A percentile compares a stretch with the other conserved stretches of the same genome.
Conservation (phyloP, 1,284 basidiomycete genomes). For the Ceratobasidium sp. region DNA sequence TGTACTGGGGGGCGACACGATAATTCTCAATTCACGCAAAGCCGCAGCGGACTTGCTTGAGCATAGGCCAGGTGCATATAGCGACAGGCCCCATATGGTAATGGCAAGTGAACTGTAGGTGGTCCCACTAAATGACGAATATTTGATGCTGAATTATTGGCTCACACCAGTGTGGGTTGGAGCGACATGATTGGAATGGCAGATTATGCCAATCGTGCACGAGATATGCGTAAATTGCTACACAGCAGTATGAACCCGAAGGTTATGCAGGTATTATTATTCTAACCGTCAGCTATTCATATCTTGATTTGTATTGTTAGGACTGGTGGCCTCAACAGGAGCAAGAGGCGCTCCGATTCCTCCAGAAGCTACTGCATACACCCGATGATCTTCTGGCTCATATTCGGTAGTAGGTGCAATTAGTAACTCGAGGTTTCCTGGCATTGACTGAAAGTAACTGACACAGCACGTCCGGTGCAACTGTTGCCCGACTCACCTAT, state of each 20-base stretch:
- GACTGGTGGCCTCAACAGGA: conserved; percentile 1
- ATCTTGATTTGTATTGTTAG: not conserved
- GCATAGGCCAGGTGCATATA: conserved; percentile 18
- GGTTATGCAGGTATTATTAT: not conserved
- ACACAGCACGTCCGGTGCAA: not conserved
- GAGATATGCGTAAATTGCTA: not conserved
- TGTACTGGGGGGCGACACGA: conserved; percentile 6
- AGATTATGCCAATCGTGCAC: not conserved
- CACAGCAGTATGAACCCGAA: not conserved
- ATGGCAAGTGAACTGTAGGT: not conserved
- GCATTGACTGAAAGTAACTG: not conserved
- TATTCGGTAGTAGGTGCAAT: not conserved
- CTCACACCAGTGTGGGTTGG: not conserved
- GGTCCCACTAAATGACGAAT: not conserved
- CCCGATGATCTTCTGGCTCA: not conserved
- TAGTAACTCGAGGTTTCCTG: not conserved
- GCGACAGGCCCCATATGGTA: not conserved
- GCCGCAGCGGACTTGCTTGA: conserved; percentile 26
- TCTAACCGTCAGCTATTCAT: not conserved
- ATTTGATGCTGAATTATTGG: not conserved
- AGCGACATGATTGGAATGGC: not conserved
- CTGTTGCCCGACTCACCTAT: not conserved
- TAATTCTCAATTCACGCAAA: conserved; percentile 27
- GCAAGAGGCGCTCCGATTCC: not conserved
- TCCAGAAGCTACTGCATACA: not conserved